phyloP scores from a whole-genome alignment of 345 rosid genomes.

The Brassica carinata region DNA sequence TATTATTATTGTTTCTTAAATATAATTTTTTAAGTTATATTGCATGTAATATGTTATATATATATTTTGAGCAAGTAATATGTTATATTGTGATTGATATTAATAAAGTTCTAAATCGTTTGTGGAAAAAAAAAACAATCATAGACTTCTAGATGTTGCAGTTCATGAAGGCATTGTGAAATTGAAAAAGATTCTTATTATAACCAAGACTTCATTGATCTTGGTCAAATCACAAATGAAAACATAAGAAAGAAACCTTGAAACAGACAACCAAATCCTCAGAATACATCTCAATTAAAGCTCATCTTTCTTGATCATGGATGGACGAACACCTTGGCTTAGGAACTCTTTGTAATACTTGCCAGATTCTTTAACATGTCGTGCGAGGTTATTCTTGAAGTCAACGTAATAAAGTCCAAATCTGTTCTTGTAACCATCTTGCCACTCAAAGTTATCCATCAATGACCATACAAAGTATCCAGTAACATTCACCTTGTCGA shows the following conservation, averaged over 20 bases:
- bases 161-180: too few species aligned
- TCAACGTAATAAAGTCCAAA: slow-evolving; percentile 12
- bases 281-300: neutral
- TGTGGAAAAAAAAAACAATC: too few species aligned
- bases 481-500: slow-evolving; percentile 14
- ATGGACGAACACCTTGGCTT: slow-evolving; percentile 17
- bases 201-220: slow-evolving; percentile 14
- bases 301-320: neutral
- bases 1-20: too few species aligned
- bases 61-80: too few species aligned
- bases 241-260: neutral
- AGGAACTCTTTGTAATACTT: slow-evolving; percentile 14
- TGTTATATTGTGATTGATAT: too few species aligned
- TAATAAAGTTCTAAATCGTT: too few species aligned
- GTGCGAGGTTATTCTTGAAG: slow-evolving; percentile 16
- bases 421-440: slow-evolving; percentile 23
- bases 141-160: too few species aligned
- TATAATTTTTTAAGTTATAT: too few species aligned
- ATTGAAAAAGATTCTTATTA: neutral
- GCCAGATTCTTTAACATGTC: slow-evolving; percentile 9
- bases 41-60: too few species aligned
- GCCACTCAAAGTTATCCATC: slow-evolving; percentile 30
- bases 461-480: slow-evolving; percentile 30
- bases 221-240: slow-evolving; percentile 6
- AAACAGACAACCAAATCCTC: neutral